Conservation (phyloP, 176 grass and related monocot genomes). For the Bothriochloa decipiens region DNA sequence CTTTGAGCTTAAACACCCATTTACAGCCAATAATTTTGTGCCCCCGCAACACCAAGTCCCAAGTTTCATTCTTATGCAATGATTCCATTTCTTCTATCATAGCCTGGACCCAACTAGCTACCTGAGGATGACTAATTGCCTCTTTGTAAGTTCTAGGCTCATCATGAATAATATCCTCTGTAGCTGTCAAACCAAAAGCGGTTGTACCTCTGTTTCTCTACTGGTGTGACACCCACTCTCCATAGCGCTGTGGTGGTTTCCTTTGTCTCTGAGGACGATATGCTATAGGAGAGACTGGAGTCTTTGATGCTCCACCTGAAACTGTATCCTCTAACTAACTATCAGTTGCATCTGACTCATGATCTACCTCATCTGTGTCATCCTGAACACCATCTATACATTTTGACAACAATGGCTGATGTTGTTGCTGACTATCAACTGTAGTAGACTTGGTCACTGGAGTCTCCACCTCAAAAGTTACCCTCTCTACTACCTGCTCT, state of each 20-base stretch:
- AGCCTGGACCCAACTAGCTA: not conserved
- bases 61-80: conserved; percentile 33
- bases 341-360: not conserved
- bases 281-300: not conserved
- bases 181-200: not conserved
- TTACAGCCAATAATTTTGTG: conserved; percentile 37
- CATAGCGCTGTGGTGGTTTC: too few species aligned
- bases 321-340: not conserved
- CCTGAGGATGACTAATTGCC: not conserved
- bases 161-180: not conserved
- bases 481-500: too few species aligned
- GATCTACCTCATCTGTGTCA: not conserved
- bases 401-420: not conserved
- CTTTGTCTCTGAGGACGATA: too few species aligned
- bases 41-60: conserved; percentile 23
- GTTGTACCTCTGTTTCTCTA: too few species aligned
- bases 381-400: not conserved
- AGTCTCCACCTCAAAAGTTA: too few species aligned
- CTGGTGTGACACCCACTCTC: too few species aligned
- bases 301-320: not conserved
- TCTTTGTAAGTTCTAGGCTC: conserved; percentile 3
- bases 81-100: conserved; percentile 30
- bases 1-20: conserved; percentile 29
- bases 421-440: too few species aligned
- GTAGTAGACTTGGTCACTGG: too few species aligned